These are phyloP conservation scores for Capsella bursapastoris DNA, from an alignment of 345 rosid genomes.

Conservation along the genomic window DNA sequence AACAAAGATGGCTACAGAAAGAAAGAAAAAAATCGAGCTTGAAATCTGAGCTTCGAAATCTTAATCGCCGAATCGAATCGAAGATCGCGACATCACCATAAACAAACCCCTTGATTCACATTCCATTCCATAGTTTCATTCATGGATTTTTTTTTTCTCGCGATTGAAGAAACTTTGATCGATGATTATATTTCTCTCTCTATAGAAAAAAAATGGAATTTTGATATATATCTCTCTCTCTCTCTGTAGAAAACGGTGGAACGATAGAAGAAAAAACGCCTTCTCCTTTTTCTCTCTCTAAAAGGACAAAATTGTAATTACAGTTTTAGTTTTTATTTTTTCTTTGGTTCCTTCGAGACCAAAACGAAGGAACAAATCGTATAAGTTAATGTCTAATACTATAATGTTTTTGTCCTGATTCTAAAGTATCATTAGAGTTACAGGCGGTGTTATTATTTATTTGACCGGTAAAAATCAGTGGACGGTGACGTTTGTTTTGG, in stretches of 20 bases:
- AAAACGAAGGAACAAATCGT: slow-evolving; percentile 47
- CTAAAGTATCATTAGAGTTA: slow-evolving; percentile 9
- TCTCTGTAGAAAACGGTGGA: slow-evolving; percentile 37
- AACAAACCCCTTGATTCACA: slow-evolving; percentile 41
- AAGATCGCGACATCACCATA: slow-evolving; percentile 50
- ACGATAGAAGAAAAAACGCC: slow-evolving; percentile 45
- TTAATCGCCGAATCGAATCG: slow-evolving; percentile 46
- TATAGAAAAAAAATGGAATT: background rate
- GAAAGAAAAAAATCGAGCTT: slow-evolving; percentile 31
- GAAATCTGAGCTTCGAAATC: slow-evolving; percentile 47
- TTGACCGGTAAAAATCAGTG: slow-evolving; percentile 15
- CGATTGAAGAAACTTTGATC: slow-evolving; percentile 44
- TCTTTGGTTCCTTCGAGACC: slow-evolving; percentile 22
- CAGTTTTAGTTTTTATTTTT: background rate
- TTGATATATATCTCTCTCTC: slow-evolving; percentile 40
- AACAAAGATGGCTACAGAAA: slow-evolving; percentile 20
- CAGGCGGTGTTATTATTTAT: slow-evolving; percentile 30
- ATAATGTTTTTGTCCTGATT: slow-evolving; percentile 41
- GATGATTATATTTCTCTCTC: slow-evolving; percentile 31
- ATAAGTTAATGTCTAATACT: slow-evolving; percentile 41
- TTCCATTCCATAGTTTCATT: slow-evolving; percentile 41
- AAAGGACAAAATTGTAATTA: slow-evolving; percentile 46
- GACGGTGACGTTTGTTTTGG: slow-evolving; percentile 5
- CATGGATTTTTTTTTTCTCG: slow-evolving; percentile 35
- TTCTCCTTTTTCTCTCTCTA: slow-evolving; percentile 44